Evolutionary conservation across 306 rosid species (phyloP).

Genomic region (Oxytropis ochrocephala): DNA sequence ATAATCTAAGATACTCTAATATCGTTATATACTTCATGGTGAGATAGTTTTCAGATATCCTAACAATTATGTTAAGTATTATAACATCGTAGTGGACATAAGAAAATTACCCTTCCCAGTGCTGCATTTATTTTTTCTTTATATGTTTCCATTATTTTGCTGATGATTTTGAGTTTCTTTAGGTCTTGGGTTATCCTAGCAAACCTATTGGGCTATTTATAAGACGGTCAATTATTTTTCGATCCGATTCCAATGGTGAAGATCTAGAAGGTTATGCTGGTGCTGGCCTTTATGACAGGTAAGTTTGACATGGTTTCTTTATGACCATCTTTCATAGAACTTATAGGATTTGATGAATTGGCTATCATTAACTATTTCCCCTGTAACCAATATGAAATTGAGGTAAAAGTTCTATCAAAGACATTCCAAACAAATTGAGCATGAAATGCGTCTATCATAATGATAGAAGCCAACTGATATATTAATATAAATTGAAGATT

Average conservation of each 20-base stretch:
- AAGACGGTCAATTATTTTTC: conserved; percentile 72
- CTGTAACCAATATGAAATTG: conserved; percentile 5
- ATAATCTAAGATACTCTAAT: background rate
- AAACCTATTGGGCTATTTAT: conserved; percentile 87
- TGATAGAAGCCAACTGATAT: too few species aligned
- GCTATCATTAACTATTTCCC: background rate
- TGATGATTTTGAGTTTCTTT: conserved; percentile 26
- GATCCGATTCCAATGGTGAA: conserved; percentile 98
- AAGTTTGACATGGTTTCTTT: conserved; percentile 2
- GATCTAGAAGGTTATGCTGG: conserved; percentile 99
- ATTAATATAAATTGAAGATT: too few species aligned
- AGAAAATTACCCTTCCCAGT: background rate
- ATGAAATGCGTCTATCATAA: background rate
- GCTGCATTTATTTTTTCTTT: background rate
- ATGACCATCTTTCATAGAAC: background rate
- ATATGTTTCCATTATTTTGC: conserved; percentile 14
- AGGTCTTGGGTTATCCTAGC: conserved; percentile 98
- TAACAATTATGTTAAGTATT: background rate
- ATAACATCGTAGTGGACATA: background rate
- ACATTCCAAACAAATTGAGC: background rate
- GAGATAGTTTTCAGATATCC: background rate
- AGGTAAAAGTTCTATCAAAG: background rate
- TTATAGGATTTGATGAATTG: background rate
- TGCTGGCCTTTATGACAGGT: conserved; percentile 99
- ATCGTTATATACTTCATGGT: background rate